Base-by-base conservation (phyloP, 2,329 filamentous ascomycete species). In the Aspergillus piperis region DNA sequence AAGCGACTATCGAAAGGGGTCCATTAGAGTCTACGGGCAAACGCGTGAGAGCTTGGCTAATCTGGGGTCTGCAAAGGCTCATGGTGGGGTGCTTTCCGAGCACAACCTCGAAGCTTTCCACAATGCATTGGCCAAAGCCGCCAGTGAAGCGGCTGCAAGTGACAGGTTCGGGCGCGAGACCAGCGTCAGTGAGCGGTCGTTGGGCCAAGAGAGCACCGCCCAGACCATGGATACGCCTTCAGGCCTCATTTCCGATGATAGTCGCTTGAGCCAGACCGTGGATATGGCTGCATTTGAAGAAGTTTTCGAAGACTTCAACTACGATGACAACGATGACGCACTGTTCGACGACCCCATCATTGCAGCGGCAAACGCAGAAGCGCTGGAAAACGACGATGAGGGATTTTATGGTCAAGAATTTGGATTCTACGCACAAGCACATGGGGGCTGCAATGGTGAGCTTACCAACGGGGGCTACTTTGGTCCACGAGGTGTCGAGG, bases 401-500 rank as follows among this genome's bases (percentile, higher is more conserved):
- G 94, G 92, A 0, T 96, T 95, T 80, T 99, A 99, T 71, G 95
- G 95, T 0, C 89, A 92, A 67, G 95, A 99, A 73, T 99, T 99
- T 71, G 93, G 92, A 0, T 99, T 99, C 75, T 99, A 96, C 74
- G 92, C 93, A 23, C 76, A 78, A 17, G 74, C 77, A 10, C 73
- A 81, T 50, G 82, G 81, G 19, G 80, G 78, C 30, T 78, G 79
- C 58, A 79, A 80, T 41, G 77, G 81, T 6, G 78, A 90, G 57
- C 90, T 89, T 67, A 84, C 87, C 13, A 90, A 92, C 67, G 95
- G 95, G 27, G 95, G 95, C 19, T 96, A 91, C 76, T 98, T 98
- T 71, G 92, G 91, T 1, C 86, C 90, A 0, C 87, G 89, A 19
- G 89, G 89, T 2, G 77, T 89, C 15, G 84, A 88, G 60, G 81